Evolutionary conservation across 495 filamentous ascomycete species (phyloP), one percentile per base, ranked within the genome.

Genomic region (Talaromyces proteolyticus): DNA sequence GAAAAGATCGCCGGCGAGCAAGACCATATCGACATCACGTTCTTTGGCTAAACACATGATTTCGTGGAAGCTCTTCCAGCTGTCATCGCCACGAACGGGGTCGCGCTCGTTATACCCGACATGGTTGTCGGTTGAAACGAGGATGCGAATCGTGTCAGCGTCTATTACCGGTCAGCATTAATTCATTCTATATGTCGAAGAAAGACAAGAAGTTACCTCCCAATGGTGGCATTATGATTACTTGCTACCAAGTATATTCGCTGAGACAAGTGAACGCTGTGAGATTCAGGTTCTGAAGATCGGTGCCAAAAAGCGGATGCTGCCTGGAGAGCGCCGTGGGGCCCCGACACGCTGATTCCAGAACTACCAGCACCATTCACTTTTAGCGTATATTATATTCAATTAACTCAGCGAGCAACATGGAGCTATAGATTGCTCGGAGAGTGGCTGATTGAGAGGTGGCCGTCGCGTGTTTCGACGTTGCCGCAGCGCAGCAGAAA

Each of bases 81-180:
- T 96, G 66, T 99, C 93, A 62, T 99, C 89, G 36, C 91, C 89
- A 3, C 93, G 89, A 54, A 91, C 88, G 17, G 88, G 78, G 63
- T 99, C 91, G 55, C 93, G 86, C 66, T 98, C 93, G 56, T 88
- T 88, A 72, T 86, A 96, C 25, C 93, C 93, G 48, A 98, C 94
- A 86, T 98, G 93, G 60, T 89, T 96, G 67, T 98, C 93, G 14
- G 90, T 96, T 44, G 93, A 82, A 37, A 97, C 77, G 43, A 98
- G 84, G 52, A 98, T 90, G 59, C 91, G 90, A 72, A 98, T 95
- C 0, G 89, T 95, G 69, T 98, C 91, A 57, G 83, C 77, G 34
- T 78, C 88, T 90, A 55, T 40, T 22, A 7, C 17, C 1, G 2
- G 4, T 49, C 25, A 49, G 34, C 10, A 49, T 14, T 6, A 24